A percentile compares a stretch with the other conserved stretches of the same genome.
Evolutionary conservation across 352 stramenopile species (phyloP).

Genomic region (Phytophthora europaea): DNA sequence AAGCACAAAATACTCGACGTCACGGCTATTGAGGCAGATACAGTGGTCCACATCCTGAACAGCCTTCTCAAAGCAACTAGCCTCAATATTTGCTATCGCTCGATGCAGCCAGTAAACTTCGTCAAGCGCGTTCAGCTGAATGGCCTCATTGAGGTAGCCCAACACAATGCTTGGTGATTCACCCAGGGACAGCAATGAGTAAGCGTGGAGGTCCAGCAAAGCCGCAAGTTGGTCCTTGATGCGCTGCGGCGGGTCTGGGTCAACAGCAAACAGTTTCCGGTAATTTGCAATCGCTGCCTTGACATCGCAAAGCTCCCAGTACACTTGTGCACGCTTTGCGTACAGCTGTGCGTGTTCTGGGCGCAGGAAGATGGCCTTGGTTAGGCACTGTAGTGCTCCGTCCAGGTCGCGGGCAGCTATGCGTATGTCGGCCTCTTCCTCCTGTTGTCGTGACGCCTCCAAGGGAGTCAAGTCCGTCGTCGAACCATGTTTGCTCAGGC

Average conservation of each 20-base stretch:
- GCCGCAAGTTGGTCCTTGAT: conserved; percentile 83
- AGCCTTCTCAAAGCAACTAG: conserved; percentile 72
- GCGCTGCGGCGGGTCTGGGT: conserved; percentile 64
- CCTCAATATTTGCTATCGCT: conserved; percentile 73
- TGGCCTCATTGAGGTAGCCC: conserved; percentile 79
- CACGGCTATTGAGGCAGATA: conserved; percentile 74
- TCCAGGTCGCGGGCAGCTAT: conserved; percentile 51
- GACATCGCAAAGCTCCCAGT: conserved; percentile 78
- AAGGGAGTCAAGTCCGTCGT: conserved; percentile 55
- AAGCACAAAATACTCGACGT: conserved; percentile 89
- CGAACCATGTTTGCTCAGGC: conserved; percentile 15
- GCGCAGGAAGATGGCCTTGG: conserved; percentile 82
- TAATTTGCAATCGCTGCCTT: conserved; percentile 86
- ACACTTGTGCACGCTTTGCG: conserved; percentile 77
- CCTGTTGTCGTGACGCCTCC: conserved; percentile 56
- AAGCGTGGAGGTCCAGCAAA: conserved; percentile 78
- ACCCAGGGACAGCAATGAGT: conserved; percentile 67
- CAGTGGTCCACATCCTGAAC: conserved; percentile 85
- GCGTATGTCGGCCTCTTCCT: conserved; percentile 55
- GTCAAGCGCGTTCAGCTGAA: conserved; percentile 75
- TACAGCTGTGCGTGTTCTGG: conserved; percentile 63
- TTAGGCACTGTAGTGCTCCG: conserved; percentile 62
- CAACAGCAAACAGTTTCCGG: conserved; percentile 75
- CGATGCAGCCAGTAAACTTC: conserved; percentile 85
- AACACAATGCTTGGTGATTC: conserved; percentile 68